Conservation (phyloP, 441 rosid genomes). For the Brassica hybrid region DNA sequence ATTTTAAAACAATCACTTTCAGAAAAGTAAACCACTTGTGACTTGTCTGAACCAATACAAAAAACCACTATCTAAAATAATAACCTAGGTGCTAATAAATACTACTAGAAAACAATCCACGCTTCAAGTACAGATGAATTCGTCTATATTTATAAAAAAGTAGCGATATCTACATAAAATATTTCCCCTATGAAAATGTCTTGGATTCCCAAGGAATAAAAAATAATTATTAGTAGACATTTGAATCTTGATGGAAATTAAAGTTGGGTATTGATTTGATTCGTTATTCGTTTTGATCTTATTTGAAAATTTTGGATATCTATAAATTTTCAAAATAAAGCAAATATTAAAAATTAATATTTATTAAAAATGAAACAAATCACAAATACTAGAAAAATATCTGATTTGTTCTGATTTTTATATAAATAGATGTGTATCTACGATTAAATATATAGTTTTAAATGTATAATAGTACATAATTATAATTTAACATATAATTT, state of each 20-base stretch:
- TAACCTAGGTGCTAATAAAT: constrained; percentile 35
- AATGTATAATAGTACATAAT: too few species aligned
- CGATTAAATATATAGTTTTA: too few species aligned
- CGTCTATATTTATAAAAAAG: constrained; percentile 26
- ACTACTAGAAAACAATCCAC: constrained; percentile 26
- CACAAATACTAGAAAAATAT: too few species aligned
- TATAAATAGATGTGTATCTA: too few species aligned
- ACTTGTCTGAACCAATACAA: constrained; percentile 22
- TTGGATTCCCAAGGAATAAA: constrained; percentile 27
- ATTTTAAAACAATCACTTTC: constrained; percentile 30
- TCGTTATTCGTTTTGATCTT: too few species aligned
- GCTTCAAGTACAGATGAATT: constrained; percentile 22
- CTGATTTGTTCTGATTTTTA: too few species aligned
- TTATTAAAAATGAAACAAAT: too few species aligned
- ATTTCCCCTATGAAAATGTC: constrained; percentile 14
- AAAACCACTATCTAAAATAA: constrained; percentile 27
- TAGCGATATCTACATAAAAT: constrained; percentile 21
- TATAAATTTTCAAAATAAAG: too few species aligned
- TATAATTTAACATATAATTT: too few species aligned
- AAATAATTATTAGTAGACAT: constrained; percentile 32
- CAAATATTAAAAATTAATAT: too few species aligned
- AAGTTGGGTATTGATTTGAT: too few species aligned
- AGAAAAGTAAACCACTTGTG: constrained; percentile 27
- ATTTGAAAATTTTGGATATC: too few species aligned
- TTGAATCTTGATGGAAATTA: constrained; percentile 31